Conservation (phyloP, 2,329 filamentous ascomycete genomes). For the Zarea fungicola region DNA sequence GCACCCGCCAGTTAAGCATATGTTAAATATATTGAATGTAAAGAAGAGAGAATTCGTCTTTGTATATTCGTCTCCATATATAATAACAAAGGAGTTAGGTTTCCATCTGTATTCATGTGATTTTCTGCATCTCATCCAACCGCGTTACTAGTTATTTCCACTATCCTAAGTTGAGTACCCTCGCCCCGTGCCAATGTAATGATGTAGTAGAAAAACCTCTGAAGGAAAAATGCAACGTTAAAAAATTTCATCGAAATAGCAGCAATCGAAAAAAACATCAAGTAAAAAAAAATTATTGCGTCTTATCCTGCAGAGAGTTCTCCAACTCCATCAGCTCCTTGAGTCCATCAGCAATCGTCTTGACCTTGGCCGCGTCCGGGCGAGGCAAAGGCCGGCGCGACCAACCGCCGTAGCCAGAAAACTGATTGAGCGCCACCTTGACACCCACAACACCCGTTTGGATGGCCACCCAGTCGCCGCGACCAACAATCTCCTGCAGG, state of each 20-base stretch:
- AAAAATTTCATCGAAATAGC: no score
- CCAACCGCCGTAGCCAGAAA: slow-evolving; percentile 61
- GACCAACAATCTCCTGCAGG: slow-evolving; percentile 60
- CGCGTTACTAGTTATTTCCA: no score
- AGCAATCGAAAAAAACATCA: background rate
- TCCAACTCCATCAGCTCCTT: slow-evolving; percentile 20
- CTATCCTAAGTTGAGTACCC: no score
- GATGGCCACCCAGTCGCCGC: slow-evolving; percentile 68
- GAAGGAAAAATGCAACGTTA: no score
- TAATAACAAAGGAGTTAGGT: slow-evolving; percentile 19
- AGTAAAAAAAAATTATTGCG: background rate
- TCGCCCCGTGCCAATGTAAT: background rate
- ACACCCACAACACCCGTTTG: slow-evolving; percentile 67
- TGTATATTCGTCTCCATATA: no score
- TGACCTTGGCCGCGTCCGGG: slow-evolving; percentile 13
- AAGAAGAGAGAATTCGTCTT: no score
- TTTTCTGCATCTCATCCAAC: background rate
- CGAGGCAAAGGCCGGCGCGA: slow-evolving; percentile 25
- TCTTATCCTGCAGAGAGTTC: slow-evolving; percentile 14
- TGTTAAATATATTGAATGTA: background rate
- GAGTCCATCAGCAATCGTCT: slow-evolving; percentile 17
- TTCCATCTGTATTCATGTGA: slow-evolving; percentile 9
- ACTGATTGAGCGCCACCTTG: slow-evolving; percentile 62
- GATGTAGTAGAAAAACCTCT: no score
- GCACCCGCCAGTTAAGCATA: background rate